These are phyloP conservation scores for Leccinum pellstonianum DNA, from an alignment of 768 basidiomycete genomes.

Conservation along the genomic window DNA sequence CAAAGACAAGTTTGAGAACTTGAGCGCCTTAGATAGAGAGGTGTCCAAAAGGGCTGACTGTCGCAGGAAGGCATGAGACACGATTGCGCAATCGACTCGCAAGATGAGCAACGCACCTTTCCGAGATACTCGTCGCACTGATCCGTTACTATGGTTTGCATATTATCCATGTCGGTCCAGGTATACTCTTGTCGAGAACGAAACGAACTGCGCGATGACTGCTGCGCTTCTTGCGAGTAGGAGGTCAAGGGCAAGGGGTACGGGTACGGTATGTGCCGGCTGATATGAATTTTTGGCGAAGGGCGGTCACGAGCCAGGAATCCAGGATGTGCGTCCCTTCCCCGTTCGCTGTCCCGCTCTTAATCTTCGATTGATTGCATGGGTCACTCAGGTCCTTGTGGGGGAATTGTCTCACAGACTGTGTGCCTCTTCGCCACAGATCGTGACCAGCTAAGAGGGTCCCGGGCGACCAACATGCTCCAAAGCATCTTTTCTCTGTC, in stretches of 20 bases:
- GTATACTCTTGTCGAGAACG: not conserved
- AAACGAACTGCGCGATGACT: not conserved
- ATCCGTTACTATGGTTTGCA: constrained; percentile 8
- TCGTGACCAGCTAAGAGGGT: not conserved
- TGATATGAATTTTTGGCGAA: not conserved
- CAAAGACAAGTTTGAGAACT: not conserved
- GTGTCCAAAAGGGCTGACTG: constrained; percentile 21
- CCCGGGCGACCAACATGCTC: not conserved
- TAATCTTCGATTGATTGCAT: not conserved
- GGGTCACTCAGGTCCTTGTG: not conserved
- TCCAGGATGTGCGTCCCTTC: not conserved
- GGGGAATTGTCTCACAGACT: constrained; percentile 1
- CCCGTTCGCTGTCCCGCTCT: not conserved
- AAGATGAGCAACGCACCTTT: constrained; percentile 19
- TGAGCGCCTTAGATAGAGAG: not conserved
- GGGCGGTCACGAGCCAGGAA: constrained; percentile 16
- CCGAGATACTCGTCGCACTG: constrained; percentile 22
- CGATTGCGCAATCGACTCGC: constrained; percentile 32
- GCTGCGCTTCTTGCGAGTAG: constrained; percentile 4
- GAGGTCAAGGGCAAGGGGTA: not conserved
- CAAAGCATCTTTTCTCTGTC: not conserved
- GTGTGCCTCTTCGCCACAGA: not conserved
- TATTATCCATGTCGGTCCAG: constrained; percentile 14
- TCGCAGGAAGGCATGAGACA: constrained; percentile 28
- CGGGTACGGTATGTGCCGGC: constrained; percentile 2